These are phyloP conservation scores for Earliella scabrosa DNA, from an alignment of 1,284 basidiomycete genomes.

Conservation along the genomic window DNA sequence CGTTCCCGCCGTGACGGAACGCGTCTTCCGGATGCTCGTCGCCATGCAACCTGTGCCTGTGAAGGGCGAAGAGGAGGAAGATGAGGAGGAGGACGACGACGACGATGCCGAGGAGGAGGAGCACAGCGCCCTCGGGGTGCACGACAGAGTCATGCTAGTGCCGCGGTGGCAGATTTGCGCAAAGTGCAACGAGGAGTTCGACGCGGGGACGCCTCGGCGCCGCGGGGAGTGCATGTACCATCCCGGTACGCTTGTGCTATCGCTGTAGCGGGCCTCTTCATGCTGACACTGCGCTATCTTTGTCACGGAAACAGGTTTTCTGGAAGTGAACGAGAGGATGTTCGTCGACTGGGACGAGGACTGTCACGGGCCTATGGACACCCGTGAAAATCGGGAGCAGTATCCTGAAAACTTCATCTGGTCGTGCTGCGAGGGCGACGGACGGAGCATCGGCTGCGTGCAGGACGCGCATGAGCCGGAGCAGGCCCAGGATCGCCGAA, in stretches of 20 bases:
- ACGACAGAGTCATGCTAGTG: slow-evolving; percentile 18
- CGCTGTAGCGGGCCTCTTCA: too few species aligned
- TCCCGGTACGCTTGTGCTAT: slow-evolving; percentile 14
- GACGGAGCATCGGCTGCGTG: slow-evolving; percentile 45
- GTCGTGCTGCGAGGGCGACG: slow-evolving; percentile 49
- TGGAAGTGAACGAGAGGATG: slow-evolving; percentile 41
- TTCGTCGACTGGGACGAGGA: slow-evolving; percentile 52
- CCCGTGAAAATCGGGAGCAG: slow-evolving; percentile 39
- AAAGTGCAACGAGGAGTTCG: slow-evolving; percentile 50
- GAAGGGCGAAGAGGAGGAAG: not conserved
- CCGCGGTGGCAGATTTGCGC: slow-evolving; percentile 48
- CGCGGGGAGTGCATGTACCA: slow-evolving; percentile 41
- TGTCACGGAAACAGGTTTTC: slow-evolving; percentile 40
- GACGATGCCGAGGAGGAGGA: not conserved
- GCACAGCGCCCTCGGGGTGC: not conserved
- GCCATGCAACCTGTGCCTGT: slow-evolving; percentile 24
- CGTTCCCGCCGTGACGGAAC: slow-evolving; percentile 44
- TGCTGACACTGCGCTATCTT: too few species aligned
- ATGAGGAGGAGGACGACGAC: not conserved
- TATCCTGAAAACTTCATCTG: slow-evolving; percentile 52
- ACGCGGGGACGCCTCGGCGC: slow-evolving; percentile 37
- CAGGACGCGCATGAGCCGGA: slow-evolving; percentile 28
- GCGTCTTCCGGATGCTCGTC: slow-evolving; percentile 48
- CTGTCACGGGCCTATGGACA: slow-evolving; percentile 51
- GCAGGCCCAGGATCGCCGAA: slow-evolving; percentile 1